Evolutionary conservation across 2,329 filamentous ascomycete species (phyloP), one percentile per base, ranked within the genome.

Genomic region (Colletotrichum limetticola): DNA sequence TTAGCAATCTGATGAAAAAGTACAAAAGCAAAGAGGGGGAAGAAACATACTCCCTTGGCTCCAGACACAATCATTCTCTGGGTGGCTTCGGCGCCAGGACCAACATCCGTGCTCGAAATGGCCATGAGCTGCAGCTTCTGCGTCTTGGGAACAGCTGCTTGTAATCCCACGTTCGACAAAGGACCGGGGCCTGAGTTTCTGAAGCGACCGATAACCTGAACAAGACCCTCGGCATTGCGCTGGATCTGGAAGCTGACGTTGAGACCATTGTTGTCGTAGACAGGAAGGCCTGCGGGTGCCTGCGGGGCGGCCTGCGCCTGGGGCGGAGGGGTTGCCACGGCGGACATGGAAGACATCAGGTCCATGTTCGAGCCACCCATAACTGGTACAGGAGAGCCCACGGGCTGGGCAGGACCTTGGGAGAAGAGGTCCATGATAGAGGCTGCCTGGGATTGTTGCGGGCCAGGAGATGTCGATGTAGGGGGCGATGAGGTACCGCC

Each of bases 91-190:
- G 92, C 90, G 16, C 94, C 94, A 7, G 92, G 91, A 14, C 87
- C 90, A 56, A 99, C 81, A 37, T 97, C 94, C 5, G 92, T 85
- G 76, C 91, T 94, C 76, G 94, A 97, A 76, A 99, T 98, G 71
- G 93, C 94, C 81, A 97, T 93, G 76, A 99, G 85, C 81, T 98
- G 95, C 78, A 99, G 85, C 82, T 97, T 98, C 84, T 99, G 97
- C 57, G 94, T 95, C 85, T 98, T 99, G 9, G 97, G 97, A 66
- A 99, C 97, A 1, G 97, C 97, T 56, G 96, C 97, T 82, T 99
- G 97, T 76, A 99, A 83, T 30, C 94, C 94, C 35, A 98, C 94
- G 58, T 89, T 90, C 19, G 91, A 91, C 61, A 98, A 86, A 16
- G 86, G 84, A 16, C 87, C 88, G 35, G 92, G 90, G 71, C 88